phyloP scores from a whole-genome alignment of 208 protist genomes.

The Leishmania martiniquensis region DNA sequence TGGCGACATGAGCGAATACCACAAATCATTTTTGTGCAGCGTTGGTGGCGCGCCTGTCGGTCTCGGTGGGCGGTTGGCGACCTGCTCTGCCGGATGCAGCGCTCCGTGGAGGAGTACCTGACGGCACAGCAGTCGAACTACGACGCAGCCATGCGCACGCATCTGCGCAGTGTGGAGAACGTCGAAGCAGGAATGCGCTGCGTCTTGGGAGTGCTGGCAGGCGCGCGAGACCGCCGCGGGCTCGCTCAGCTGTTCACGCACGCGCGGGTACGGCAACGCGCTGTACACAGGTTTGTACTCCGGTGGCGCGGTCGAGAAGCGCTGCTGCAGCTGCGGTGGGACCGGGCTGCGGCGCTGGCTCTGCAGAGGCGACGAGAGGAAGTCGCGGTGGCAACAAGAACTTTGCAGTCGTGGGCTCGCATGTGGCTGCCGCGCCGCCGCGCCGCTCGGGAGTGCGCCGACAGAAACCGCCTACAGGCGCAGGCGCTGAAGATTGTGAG shows the following conservation, averaged over 20 bases:
- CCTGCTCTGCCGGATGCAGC: slow-evolving; percentile 21
- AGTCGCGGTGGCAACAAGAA: slow-evolving; percentile 47
- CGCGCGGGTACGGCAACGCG: slow-evolving; percentile 31
- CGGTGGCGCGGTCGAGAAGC: slow-evolving; percentile 27
- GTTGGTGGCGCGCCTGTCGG: slow-evolving; percentile 43
- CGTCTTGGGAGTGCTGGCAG: slow-evolving; percentile 59
- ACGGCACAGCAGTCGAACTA: slow-evolving; percentile 25
- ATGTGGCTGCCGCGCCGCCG: slow-evolving; percentile 34
- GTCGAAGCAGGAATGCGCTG: slow-evolving; percentile 28
- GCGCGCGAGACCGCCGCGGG: slow-evolving; percentile 36
- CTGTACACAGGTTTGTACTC: slow-evolving; percentile 44
- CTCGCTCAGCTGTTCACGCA: slow-evolving; percentile 20
- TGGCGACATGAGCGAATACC: slow-evolving; percentile 7
- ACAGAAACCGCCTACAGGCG: not conserved
- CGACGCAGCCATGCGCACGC: slow-evolving; percentile 24
- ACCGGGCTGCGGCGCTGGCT: slow-evolving; percentile 10
- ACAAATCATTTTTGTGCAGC: slow-evolving; percentile 36
- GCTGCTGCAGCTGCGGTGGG: slow-evolving; percentile 34
- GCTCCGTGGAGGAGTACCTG: slow-evolving; percentile 39
- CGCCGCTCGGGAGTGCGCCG: not conserved
- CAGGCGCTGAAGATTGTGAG: slow-evolving; percentile 34
- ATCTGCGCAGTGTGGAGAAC: slow-evolving; percentile 18
- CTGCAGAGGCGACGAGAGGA: slow-evolving; percentile 55
- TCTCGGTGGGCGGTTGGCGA: slow-evolving; percentile 12
- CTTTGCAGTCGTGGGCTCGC: slow-evolving; percentile 54